Base-by-base conservation (phyloP, 306 rosid species). In the Prunus dulcis region DNA sequence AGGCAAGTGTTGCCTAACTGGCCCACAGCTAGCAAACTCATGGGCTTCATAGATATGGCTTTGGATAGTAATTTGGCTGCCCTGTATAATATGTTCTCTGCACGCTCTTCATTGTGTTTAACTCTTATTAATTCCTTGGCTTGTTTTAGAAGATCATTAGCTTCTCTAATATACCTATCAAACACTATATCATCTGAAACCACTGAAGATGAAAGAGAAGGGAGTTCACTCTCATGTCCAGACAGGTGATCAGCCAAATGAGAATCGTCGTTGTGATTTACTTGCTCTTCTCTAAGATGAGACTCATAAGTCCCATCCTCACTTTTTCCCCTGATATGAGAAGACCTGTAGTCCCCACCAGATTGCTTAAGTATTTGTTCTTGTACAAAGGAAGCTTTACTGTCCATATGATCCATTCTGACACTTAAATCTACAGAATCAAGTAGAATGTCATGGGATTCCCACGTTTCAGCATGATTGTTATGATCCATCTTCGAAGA, bases 11-110 rank as follows among this genome's bases (percentile, higher is more conserved):
- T 95, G 72, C 96, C 99, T 66, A 92, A 64, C 81, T 87, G 97
- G 46, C 97, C 99, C 27, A 89, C 97, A 72, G 99, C 99, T 89
- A 92, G 76, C 82, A 92, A 81, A 89, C 97, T 95, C 92, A 84
- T 86, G 28, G 99, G 99, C 84, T 90, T 95, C 89, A 95, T 82
- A 46, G 75, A 82, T 75, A 85, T 83, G 74, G 97, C 99, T 72
- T 87, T 89, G n/a, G 92, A 86, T 62, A 95, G 91, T 78, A 95
- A 80, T 67, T 86, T 68, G 72, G 97, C 89, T 18, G 97, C 86
- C 81, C 82, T 85, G 72, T 86, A 87, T 78, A 95, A 82, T 82
- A 92, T 73, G 64, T 85, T 80, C 82, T 95, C 99, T 51, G 93
- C 93, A 38, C 73, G 88, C 50, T 90, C 92, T 66, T 82, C 89